phyloP scores from a whole-genome alignment of 768 basidiomycete species.

The Boletus subcaerulescens region DNA sequence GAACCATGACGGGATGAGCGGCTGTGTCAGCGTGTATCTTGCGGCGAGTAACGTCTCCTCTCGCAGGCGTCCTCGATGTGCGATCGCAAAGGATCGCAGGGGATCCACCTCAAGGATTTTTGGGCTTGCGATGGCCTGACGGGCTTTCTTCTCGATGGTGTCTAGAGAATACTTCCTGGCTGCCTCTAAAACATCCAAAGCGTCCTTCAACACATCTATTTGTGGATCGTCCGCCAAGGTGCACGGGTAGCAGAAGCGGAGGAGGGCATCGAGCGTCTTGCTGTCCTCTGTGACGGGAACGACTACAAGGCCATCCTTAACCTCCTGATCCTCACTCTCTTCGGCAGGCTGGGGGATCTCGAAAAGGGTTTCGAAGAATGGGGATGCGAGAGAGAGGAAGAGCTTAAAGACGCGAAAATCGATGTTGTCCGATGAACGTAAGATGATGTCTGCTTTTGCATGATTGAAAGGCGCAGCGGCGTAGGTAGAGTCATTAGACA shows the following conservation, averaged over 20 bases:
- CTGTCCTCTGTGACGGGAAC: neutral
- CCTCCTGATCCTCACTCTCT: neutral
- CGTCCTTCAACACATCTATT: neutral
- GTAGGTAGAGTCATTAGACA: neutral
- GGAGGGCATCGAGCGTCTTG: neutral
- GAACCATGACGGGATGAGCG: neutral
- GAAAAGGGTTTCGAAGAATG: constrained; percentile 6
- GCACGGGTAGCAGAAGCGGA: neutral
- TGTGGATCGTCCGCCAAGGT: neutral
- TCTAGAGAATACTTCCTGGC: neutral
- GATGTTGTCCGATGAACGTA: neutral
- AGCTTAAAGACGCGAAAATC: neutral
- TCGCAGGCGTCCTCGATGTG: neutral
- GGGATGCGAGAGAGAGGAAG: neutral
- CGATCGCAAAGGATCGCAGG: neutral
- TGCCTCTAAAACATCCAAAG: neutral
- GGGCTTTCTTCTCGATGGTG: neutral
- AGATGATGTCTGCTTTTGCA: neutral
- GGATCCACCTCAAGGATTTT: neutral
- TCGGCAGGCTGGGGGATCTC: constrained; percentile 24
- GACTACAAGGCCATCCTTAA: neutral
- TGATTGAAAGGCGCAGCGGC: constrained; percentile 9
- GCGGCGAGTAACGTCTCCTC: neutral
- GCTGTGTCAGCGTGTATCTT: neutral
- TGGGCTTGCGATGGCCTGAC: neutral